Base-by-base conservation (phyloP, 176 grass and related monocot species). In the Urochloa ruziziensis region DNA sequence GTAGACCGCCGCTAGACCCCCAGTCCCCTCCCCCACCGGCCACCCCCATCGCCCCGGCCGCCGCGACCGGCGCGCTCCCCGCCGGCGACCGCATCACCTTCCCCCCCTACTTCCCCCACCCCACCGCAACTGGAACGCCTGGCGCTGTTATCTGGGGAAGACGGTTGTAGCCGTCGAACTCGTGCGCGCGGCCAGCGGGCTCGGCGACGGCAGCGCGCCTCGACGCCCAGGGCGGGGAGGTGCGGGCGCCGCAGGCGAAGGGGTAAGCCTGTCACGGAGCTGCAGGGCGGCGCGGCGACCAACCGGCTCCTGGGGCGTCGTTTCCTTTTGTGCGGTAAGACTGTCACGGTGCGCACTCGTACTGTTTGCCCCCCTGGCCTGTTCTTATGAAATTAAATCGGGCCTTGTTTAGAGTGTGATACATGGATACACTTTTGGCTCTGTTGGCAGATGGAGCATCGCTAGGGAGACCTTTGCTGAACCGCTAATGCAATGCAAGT, bases 1-100 rank as follows among this genome's bases (percentile, higher is more conserved):
- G 71, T 87, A 81, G 78, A 82, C 85, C 78, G 62, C 49, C 30
- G 48, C 69, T 72, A 30, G 62, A 47, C 70, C 39, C 29, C 14
- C 6, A 36, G 21, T 43, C 34, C 23, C 23, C 64, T 35, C 21
- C 36, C 36, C 36, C 36, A 11, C 35, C 65, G 18, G 36, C 65
- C 21, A 21, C 64, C 7, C 43, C 62, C 64, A 18, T 52, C 77
- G 47, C 84, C 47, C 60, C 23, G 9, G 62, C 85, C 85, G 78
- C 67, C 61, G 61, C 32, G 76, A 10, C 23, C 48, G 48, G 70
- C 70, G 36, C 42, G 34, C 28, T 28, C 51, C 74, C 29, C 32
- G 19, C 29, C 9, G 8, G 5, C 52, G 5, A 23, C 21, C 52
- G 7, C 21, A 19, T n/a, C n/a, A n/a, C n/a, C 52, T 8, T 8